These are phyloP conservation scores for Gyromitra esculenta DNA, from an alignment of 2,329 filamentous ascomycete genomes.

Conservation along the genomic window DNA sequence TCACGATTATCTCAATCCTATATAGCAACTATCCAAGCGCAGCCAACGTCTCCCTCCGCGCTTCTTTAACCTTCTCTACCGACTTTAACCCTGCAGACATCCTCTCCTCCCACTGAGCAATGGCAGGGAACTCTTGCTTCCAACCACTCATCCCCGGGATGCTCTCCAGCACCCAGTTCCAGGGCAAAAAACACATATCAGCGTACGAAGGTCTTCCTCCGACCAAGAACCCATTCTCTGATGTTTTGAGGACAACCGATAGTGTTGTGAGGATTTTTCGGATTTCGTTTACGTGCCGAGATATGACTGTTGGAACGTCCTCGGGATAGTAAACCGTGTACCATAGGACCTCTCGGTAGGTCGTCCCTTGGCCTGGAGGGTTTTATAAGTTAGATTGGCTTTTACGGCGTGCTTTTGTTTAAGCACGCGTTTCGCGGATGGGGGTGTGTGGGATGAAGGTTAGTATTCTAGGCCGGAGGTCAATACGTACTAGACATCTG, in stretches of 20 bases:
- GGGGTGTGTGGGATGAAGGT: neutral
- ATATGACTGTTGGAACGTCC: constrained; percentile 51
- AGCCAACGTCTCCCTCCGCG: neutral
- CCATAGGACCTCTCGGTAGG: constrained; percentile 62
- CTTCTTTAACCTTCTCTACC: constrained; percentile 48
- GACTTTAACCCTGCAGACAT: constrained; percentile 27
- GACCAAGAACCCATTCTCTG: constrained; percentile 60
- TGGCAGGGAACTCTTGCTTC: constrained; percentile 17
- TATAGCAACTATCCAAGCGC: neutral
- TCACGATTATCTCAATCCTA: neutral
- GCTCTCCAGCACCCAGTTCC: constrained; percentile 55
- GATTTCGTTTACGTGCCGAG: constrained; percentile 4
- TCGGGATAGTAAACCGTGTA: constrained; percentile 61
- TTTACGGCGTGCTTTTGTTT: neutral
- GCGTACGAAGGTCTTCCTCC: constrained; percentile 63
- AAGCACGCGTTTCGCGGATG: neutral
- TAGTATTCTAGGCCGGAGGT: neutral
- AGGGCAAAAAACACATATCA: constrained; percentile 61
- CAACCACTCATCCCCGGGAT: constrained; percentile 15
- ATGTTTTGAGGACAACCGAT: constrained; percentile 6
- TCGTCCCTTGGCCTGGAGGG: constrained; percentile 62
- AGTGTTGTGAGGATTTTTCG: constrained; percentile 12
- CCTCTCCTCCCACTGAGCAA: constrained; percentile 41
- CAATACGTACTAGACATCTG: constrained; percentile 58
- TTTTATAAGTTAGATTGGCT: neutral